phyloP scores from a whole-genome alignment of 306 rosid species.

The Lathyrus tuberosus region DNA sequence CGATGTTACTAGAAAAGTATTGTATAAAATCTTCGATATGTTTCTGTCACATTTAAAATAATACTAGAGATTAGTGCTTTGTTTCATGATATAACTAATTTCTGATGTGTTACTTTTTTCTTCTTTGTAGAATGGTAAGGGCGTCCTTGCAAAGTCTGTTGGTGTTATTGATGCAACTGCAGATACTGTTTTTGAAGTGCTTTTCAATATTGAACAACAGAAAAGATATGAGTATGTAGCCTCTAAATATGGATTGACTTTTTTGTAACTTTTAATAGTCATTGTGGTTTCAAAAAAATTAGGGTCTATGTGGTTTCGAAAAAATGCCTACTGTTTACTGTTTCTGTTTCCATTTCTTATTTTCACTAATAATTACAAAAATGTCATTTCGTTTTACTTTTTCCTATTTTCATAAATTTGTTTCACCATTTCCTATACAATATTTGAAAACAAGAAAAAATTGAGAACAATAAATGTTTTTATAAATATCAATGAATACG shows the following conservation, averaged over 20 bases:
- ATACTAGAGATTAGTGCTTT: slow-evolving; percentile 11
- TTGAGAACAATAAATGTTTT: neutral
- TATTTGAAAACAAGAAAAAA: slow-evolving; percentile 11
- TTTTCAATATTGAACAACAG: slow-evolving; percentile 65
- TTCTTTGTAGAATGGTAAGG: slow-evolving; percentile 73
- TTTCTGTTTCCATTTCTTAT: neutral
- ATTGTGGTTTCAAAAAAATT: slow-evolving; percentile 23
- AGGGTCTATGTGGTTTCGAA: neutral
- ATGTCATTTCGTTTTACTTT: neutral
- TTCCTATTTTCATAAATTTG: neutral
- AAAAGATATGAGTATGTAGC: slow-evolving; percentile 86
- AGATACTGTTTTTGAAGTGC: slow-evolving; percentile 84
- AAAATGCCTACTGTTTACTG: neutral
- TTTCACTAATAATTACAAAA: slow-evolving; percentile 15
- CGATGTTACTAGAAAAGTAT: neutral
- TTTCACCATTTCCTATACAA: neutral
- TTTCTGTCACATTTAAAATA: slow-evolving; percentile 19
- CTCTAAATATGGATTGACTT: slow-evolving; percentile 5
- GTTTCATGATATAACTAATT: slow-evolving; percentile 34
- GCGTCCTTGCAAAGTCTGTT: slow-evolving; percentile 81
- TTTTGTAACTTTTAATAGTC: slow-evolving; percentile 29
- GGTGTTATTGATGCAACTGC: slow-evolving; percentile 88
- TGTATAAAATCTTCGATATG: slow-evolving; percentile 4
- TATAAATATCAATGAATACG: neutral
- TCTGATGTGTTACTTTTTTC: slow-evolving; percentile 38